Conservation (phyloP, 805 yeast genomes). For the Monosporozyma unispora region DNA sequence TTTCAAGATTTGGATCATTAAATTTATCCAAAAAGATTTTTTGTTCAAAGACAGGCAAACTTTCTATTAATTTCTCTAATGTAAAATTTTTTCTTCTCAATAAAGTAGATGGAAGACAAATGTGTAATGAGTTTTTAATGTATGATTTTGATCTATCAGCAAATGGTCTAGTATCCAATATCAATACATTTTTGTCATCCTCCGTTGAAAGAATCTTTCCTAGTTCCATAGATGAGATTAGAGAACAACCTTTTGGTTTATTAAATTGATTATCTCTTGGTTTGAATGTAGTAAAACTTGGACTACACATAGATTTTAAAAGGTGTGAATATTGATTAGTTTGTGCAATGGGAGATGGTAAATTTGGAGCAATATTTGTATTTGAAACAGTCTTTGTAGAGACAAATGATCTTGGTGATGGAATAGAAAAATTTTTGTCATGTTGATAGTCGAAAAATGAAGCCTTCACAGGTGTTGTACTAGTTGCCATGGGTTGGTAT, state of each 20-base stretch:
- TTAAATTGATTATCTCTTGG: constrained; percentile 5
- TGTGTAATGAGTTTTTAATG: constrained; percentile 53
- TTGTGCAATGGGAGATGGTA: neutral
- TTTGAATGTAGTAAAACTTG: neutral
- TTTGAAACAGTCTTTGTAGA: neutral
- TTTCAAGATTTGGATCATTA: constrained; percentile 11
- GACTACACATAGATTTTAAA: neutral
- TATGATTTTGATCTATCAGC: constrained; percentile 58
- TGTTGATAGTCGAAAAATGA: neutral
- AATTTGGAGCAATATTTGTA: neutral
- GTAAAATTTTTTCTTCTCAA: constrained; percentile 67
- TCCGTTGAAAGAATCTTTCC: constrained; percentile 7
- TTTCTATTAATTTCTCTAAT: constrained; percentile 50
- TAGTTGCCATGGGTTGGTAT: neutral
- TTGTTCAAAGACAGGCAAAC: constrained; percentile 45
- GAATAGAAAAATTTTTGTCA: neutral
- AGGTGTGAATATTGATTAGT: neutral
- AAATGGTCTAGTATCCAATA: constrained; percentile 66
- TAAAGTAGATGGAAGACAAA: constrained; percentile 85
- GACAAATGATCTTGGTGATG: neutral
- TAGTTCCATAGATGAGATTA: constrained; percentile 17
- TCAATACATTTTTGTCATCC: constrained; percentile 7
- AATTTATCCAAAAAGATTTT: constrained; percentile 4
- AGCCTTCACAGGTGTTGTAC: neutral
- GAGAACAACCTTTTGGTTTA: constrained; percentile 16